A percentile compares a stretch with the other conserved stretches of the same genome.
phyloP scores from a whole-genome alignment of 169 alveolate species.

The Babesia gibsoni region DNA sequence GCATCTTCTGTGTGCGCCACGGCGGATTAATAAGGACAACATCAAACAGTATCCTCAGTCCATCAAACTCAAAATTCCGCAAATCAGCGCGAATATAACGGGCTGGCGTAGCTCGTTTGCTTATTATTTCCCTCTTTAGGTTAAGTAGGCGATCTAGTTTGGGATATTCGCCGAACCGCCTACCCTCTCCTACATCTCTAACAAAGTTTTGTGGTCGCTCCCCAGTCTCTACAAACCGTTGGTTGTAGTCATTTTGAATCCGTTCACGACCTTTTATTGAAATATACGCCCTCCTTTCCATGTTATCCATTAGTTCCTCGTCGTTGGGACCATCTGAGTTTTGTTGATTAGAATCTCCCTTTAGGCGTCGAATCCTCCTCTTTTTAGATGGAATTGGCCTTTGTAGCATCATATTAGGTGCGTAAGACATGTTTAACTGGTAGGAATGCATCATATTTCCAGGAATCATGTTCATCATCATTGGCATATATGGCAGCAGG shows the following conservation, averaged over 20 bases:
- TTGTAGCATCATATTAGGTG: neutral
- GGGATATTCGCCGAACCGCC: conserved; percentile 83
- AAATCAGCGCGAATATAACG: conserved; percentile 81
- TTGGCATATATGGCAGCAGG: conserved; percentile 8
- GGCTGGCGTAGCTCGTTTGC: conserved; percentile 87
- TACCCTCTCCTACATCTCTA: conserved; percentile 82
- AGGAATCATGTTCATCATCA: conserved; percentile 35
- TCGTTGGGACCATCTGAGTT: neutral
- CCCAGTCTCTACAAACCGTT: conserved; percentile 87
- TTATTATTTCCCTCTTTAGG: conserved; percentile 81
- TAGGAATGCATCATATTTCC: conserved; percentile 8
- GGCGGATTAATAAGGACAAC: conserved; percentile 91
- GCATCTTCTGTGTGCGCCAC: conserved; percentile 69
- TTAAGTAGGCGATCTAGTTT: conserved; percentile 83
- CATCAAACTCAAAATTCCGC: conserved; percentile 77
- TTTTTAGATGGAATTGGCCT: neutral
- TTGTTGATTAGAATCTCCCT: neutral
- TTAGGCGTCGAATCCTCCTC: conserved; percentile 12
- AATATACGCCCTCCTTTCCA: conserved; percentile 1
- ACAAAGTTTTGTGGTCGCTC: conserved; percentile 90
- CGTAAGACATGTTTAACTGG: conserved; percentile 13
- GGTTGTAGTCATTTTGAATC: conserved; percentile 83
- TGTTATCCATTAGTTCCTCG: neutral
- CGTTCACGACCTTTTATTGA: conserved; percentile 68
- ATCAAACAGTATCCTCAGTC: conserved; percentile 84